Evolutionary conservation across 176 grass and related monocot species (phyloP).

Genomic region (Hordeum vulgare): DNA sequence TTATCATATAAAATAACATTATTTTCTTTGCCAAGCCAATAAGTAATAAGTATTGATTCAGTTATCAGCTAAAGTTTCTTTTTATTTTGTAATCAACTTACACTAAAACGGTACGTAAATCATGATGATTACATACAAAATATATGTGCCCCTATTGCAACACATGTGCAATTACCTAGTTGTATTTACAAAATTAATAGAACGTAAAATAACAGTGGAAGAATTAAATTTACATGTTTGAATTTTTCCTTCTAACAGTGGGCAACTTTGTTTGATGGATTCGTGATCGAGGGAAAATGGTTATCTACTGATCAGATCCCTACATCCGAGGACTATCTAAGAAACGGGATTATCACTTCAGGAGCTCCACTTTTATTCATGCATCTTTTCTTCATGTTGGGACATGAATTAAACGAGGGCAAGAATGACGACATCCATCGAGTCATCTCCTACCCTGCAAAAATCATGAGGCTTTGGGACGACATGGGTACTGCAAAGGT

Average conservation of each 20-base stretch:
- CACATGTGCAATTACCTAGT: not conserved
- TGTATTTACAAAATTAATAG: not conserved
- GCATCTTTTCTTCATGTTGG: constrained; percentile 34
- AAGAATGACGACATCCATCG: not conserved
- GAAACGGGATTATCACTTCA: constrained; percentile 35
- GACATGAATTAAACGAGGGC: not conserved
- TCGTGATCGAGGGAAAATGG: constrained; percentile 57
- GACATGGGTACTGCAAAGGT: constrained; percentile 70
- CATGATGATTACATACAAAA: not conserved
- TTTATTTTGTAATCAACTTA: not conserved
- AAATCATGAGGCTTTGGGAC: constrained; percentile 59
- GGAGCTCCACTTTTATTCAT: constrained; percentile 16
- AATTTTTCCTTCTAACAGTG: constrained; percentile 27
- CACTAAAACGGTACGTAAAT: not conserved
- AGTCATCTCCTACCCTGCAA: constrained; percentile 29
- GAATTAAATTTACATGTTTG: not conserved
- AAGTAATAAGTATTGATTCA: not conserved
- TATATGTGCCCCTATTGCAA: not conserved
- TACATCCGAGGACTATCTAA: constrained; percentile 32
- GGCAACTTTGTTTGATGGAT: constrained; percentile 51
- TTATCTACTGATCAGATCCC: constrained; percentile 27
- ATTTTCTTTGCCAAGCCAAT: not conserved
- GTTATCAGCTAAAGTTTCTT: not conserved
- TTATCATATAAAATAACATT: not conserved
- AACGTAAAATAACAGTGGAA: not conserved